Percentiles rank a stretch among this genome's conserved stretches.
Evolutionary conservation across 768 basidiomycete species (phyloP).

Genomic region (Peribolospora baueri): DNA sequence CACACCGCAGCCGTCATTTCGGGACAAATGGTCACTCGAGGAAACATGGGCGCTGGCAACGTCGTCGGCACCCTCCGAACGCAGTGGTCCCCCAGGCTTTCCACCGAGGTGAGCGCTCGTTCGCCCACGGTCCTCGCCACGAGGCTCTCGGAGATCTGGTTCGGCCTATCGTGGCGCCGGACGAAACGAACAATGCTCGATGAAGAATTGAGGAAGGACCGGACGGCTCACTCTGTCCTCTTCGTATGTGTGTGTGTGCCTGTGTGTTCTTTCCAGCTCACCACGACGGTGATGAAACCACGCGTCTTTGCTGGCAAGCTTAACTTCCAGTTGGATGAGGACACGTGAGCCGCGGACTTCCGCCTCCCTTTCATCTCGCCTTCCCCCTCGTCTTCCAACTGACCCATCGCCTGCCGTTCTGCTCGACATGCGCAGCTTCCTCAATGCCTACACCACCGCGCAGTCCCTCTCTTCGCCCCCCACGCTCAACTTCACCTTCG

Average conservation of each 20-base stretch:
- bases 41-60: slow-evolving; percentile 22
- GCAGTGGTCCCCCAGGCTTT: slow-evolving; percentile 43
- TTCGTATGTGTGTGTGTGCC: slow-evolving; percentile 5
- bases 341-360: slow-evolving; percentile 19
- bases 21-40: slow-evolving; percentile 18
- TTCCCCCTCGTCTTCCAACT: slow-evolving; percentile 24
- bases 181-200: too few relatives aligned
- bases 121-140: too few relatives aligned
- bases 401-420: slow-evolving; percentile 26
- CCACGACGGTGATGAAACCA: neutral
- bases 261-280: slow-evolving; percentile 7
- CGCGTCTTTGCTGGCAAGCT: too few relatives aligned
- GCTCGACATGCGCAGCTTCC: slow-evolving; percentile 19
- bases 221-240: slow-evolving; percentile 5
- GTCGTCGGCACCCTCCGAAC: slow-evolving; percentile 48
- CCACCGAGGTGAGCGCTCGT: slow-evolving; percentile 19
- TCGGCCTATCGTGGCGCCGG: too few relatives aligned
- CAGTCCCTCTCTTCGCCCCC: slow-evolving; percentile 17
- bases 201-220: too few relatives aligned
- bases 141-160: too few relatives aligned
- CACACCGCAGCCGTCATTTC: slow-evolving; percentile 16
- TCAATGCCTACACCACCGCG: slow-evolving; percentile 15
- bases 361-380: slow-evolving; percentile 22
- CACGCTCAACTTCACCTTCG: slow-evolving; percentile 16
- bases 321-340: neutral